A percentile compares a stretch with the other conserved stretches of the same genome.
These are phyloP conservation scores for Tuber brumale DNA, from an alignment of 495 filamentous ascomycete genomes.

Conservation along the genomic window DNA sequence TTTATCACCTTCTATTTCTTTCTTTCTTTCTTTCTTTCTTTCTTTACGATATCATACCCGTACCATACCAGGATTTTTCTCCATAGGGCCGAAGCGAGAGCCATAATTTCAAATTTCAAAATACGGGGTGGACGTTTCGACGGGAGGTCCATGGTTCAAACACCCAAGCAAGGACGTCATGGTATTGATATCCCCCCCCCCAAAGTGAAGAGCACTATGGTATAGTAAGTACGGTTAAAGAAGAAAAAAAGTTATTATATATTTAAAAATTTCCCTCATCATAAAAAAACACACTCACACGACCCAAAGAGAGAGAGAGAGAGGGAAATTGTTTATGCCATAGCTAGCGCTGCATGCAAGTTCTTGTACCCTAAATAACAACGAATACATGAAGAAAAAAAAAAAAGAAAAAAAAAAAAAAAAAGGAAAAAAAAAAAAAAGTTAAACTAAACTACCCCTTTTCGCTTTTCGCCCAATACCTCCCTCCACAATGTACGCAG, in stretches of 20 bases:
- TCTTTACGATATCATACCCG: neutral
- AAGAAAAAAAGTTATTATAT: neutral
- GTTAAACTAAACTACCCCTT: conserved; percentile 32
- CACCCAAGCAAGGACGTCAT: neutral
- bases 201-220: neutral
- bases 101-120: neutral
- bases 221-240: neutral
- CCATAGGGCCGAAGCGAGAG: neutral
- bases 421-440: neutral
- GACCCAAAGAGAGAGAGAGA: neutral
- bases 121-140: neutral
- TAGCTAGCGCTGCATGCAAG: too few species aligned
- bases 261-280: conserved; percentile 3
- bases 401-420: too few species aligned
- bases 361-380: too few species aligned
- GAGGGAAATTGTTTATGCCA: too few species aligned
- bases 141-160: neutral
- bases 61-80: neutral
- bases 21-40: too few species aligned
- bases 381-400: too few species aligned
- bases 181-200: neutral
- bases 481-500: conserved; percentile 42
- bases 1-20: too few species aligned
- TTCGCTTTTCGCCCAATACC: conserved; percentile 39
- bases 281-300: neutral